Percentiles rank a stretch among this genome's conserved stretches.
phyloP scores from a whole-genome alignment of 179 eudicot genomes.

The Spinacia oleracea region DNA sequence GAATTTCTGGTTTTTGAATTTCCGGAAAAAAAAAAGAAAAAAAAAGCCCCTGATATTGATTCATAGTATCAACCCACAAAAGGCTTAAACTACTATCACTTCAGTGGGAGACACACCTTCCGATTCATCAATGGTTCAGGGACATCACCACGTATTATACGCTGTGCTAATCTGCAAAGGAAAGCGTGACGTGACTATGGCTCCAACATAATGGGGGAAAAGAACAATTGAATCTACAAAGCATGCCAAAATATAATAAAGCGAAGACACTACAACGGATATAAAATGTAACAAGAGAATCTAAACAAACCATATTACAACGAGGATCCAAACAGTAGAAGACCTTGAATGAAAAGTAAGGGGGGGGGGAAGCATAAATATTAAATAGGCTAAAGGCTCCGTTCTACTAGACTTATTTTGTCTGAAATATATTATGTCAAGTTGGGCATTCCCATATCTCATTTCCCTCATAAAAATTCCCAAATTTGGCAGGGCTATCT shows the following conservation, averaged over 20 bases:
- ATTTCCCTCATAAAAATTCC: conserved; percentile 6
- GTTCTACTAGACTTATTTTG: no score
- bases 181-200: not conserved
- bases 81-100: not conserved
- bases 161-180: conserved; percentile 87
- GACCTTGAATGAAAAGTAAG: not conserved
- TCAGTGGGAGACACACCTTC: conserved; percentile 47
- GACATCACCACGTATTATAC: conserved; percentile 98
- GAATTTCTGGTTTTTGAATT: no score
- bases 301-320: not conserved
- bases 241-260: not conserved
- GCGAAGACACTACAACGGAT: not conserved
- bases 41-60: no score
- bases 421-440: no score
- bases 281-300: not conserved
- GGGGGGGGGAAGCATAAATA: no score
- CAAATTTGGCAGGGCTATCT: conserved; percentile 71
- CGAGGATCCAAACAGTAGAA: not conserved
- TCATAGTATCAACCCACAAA: not conserved
- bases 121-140: conserved; percentile 93
- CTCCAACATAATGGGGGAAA: not conserved
- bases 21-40: no score
- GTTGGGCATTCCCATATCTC: conserved; percentile 4
- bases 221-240: not conserved
- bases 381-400: no score